phyloP scores from a whole-genome alignment of 179 eudicot genomes.

The Beta corolliflora region DNA sequence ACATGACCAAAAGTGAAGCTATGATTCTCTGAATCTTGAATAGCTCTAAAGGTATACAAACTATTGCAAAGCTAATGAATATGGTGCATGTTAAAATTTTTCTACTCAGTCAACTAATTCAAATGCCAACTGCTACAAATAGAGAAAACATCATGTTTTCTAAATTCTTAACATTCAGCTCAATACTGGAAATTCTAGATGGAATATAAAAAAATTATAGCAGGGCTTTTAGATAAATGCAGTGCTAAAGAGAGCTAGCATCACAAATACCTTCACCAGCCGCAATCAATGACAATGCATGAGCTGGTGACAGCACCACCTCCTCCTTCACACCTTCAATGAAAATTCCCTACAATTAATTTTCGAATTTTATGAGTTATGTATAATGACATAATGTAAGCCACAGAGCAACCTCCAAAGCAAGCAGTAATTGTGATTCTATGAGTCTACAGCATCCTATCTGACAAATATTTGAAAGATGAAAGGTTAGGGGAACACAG shows the following conservation, averaged over 20 bases:
- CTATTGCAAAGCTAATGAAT: not conserved
- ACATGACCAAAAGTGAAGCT: not conserved
- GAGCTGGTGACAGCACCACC: constrained; percentile 98
- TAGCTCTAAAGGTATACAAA: not conserved
- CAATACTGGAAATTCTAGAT: not conserved
- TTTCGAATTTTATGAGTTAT: constrained; percentile 7
- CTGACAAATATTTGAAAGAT: not conserved
- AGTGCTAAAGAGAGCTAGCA: not conserved
- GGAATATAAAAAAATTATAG: not conserved
- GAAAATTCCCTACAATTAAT: constrained; percentile 73
- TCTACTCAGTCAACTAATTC: not conserved
- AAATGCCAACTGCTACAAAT: not conserved
- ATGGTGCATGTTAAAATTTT: not conserved
- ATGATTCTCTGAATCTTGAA: not conserved
- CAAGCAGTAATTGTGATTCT: not conserved
- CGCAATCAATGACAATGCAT: constrained; percentile 97
- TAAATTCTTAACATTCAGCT: not conserved
- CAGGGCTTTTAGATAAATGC: not conserved
- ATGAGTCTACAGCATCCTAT: not conserved
- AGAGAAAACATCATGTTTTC: not conserved
- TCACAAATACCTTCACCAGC: constrained; percentile 90
- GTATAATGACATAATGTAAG: not conserved
- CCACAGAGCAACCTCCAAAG: not conserved
- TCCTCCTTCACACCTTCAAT: constrained; percentile 99
- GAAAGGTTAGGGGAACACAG: not conserved